Evolutionary conservation across 192 early-diverging fungal species (phyloP).

Genomic region (Dispira simplex): DNA sequence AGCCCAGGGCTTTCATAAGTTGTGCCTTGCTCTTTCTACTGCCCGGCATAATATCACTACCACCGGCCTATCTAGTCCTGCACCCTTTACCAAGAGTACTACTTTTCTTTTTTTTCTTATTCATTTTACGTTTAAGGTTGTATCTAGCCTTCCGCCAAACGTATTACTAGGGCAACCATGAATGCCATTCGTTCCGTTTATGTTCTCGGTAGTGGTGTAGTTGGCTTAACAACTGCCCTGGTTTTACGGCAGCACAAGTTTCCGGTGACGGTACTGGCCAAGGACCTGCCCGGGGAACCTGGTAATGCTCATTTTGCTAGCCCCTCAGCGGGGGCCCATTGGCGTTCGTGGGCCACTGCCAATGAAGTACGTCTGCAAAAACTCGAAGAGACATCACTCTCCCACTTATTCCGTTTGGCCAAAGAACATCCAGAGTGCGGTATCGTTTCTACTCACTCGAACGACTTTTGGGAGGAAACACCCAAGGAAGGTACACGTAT

Average conservation of each 20-base stretch:
- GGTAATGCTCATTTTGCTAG: slow-evolving; percentile 18
- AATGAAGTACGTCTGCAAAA: slow-evolving; percentile 23
- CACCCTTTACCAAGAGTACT: too few relatives aligned
- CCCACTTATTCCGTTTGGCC: slow-evolving; percentile 15
- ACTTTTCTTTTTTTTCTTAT: too few relatives aligned
- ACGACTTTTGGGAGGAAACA: slow-evolving; percentile 3
- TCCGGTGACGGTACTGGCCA: slow-evolving; percentile 27
- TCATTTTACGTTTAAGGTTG: too few relatives aligned
- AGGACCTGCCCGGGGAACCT: slow-evolving; percentile 13
- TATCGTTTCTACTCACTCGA: slow-evolving; percentile 12
- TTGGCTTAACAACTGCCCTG: slow-evolving; percentile 36
- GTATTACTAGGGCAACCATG: too few relatives aligned
- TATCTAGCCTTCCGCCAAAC: too few relatives aligned
- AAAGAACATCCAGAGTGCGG: slow-evolving; percentile 14
- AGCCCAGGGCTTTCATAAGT: too few relatives aligned
- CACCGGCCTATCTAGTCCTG: too few relatives aligned
- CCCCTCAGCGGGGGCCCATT: slow-evolving; percentile 45
- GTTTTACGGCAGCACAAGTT: slow-evolving; percentile 21
- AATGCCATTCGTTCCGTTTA: slow-evolving; percentile 11
- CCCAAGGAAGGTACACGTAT: neutral
- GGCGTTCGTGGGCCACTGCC: slow-evolving; percentile 35
- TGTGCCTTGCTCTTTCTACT: too few relatives aligned
- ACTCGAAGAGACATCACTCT: slow-evolving; percentile 18
- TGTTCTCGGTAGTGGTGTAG: slow-evolving; percentile 42
- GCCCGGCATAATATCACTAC: too few relatives aligned